Percentiles rank a stretch among this genome's conserved stretches.
These are phyloP conservation scores for Strobilomyces confusus DNA, from an alignment of 768 basidiomycete genomes.

Conservation along the genomic window DNA sequence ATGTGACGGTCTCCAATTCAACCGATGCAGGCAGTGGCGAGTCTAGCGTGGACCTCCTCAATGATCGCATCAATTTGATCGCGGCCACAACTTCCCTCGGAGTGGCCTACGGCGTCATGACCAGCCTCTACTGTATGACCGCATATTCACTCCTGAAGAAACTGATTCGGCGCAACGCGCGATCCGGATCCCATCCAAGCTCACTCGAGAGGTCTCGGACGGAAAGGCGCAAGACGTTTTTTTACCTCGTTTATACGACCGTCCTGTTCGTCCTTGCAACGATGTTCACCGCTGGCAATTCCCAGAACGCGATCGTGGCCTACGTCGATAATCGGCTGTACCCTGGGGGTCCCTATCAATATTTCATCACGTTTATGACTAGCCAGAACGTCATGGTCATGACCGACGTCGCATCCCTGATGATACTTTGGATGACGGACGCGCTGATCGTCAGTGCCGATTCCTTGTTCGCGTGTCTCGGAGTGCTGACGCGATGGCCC, in stretches of 20 bases:
- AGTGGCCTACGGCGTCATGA: conserved; percentile 20
- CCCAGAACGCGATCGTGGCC: conserved; percentile 26
- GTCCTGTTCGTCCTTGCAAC: conserved; percentile 27
- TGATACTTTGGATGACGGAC: conserved; percentile 32
- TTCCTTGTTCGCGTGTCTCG: neutral
- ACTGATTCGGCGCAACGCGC: conserved; percentile 7
- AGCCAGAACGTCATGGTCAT: conserved; percentile 21
- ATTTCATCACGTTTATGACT: conserved; percentile 23
- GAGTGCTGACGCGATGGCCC: neutral
- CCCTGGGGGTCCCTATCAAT: conserved; percentile 24
- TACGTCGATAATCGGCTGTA: conserved; percentile 30
- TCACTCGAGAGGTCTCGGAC: neutral
- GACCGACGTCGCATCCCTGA: conserved; percentile 18
- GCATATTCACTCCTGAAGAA: conserved; percentile 19
- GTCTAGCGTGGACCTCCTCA: conserved; percentile 6
- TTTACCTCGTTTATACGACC: conserved; percentile 26
- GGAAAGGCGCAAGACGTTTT: conserved; percentile 19
- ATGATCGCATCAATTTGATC: conserved; percentile 25
- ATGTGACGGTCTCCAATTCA: conserved; percentile 10
- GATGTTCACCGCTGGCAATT: conserved; percentile 27
- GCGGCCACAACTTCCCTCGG: conserved; percentile 24
- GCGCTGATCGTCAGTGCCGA: conserved; percentile 22
- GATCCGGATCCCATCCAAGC: conserved; percentile 5
- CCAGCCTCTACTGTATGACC: conserved; percentile 18
- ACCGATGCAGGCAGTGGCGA: conserved; percentile 4